These are phyloP conservation scores for Fusarium metavorans DNA, from an alignment of 2,329 filamentous ascomycete genomes.

Conservation along the genomic window DNA sequence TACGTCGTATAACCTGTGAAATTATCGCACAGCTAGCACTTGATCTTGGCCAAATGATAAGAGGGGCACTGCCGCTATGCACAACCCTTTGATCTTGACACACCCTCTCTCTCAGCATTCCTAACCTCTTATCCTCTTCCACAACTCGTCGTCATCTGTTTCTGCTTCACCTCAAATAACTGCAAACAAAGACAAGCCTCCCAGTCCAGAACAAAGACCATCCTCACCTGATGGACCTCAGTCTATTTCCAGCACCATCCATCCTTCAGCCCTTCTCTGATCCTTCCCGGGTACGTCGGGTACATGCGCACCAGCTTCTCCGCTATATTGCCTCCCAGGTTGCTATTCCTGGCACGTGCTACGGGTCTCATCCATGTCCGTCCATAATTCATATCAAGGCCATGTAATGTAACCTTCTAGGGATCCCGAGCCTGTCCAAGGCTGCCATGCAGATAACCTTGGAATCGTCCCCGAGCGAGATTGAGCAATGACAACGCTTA, in stretches of 20 bases:
- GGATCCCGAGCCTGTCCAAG: neutral
- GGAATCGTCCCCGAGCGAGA: conserved; percentile 23
- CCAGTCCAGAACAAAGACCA: neutral
- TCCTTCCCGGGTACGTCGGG: conserved; percentile 1
- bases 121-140: neutral
- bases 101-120: conserved; percentile 4
- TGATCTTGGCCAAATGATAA: neutral
- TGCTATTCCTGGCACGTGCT: conserved; percentile 27
- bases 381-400: neutral
- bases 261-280: neutral
- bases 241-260: conserved; percentile 5
- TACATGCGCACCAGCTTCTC: conserved; percentile 13
- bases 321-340: conserved; percentile 7
- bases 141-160: neutral
- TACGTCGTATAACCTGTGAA: neutral
- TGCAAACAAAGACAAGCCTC: conserved; percentile 6
- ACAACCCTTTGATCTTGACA: neutral
- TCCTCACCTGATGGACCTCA: neutral
- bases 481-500: conserved; percentile 10
- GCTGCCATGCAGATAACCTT: conserved; percentile 24
- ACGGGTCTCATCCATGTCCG: conserved; percentile 1
- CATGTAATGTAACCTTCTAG: conserved; percentile 2
- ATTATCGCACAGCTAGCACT: conserved; percentile 1
- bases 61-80: neutral
- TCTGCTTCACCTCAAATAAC: conserved; percentile 15